Evolutionary conservation across 257 asterid species (phyloP).

Genomic region (Solanum dulcamara): DNA sequence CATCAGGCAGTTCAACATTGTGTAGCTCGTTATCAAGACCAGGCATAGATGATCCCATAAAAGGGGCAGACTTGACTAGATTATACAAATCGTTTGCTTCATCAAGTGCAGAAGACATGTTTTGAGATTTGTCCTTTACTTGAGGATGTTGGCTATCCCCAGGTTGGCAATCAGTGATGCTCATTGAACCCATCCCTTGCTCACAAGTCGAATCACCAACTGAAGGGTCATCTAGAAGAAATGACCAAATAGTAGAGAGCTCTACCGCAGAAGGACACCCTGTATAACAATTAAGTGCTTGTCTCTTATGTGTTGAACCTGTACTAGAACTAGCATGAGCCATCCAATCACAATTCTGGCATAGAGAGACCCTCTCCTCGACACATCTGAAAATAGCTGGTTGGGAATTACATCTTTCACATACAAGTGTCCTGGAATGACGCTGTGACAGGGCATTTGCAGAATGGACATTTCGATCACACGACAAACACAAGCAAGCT

Average conservation of each 20-base stretch:
- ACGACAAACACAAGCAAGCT: slow-evolving; percentile 77
- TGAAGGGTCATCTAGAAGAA: slow-evolving; percentile 38
- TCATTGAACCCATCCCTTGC: slow-evolving; percentile 49
- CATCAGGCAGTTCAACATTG: slow-evolving; percentile 16
- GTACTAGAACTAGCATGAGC: slow-evolving; percentile 38
- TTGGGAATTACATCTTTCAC: slow-evolving; percentile 68
- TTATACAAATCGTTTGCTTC: slow-evolving; percentile 12
- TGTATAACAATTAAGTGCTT: slow-evolving; percentile 55
- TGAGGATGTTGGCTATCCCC: slow-evolving; percentile 14
- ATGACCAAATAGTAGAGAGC: slow-evolving; percentile 64
- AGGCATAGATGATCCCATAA: slow-evolving; percentile 26
- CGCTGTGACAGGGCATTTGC: slow-evolving; percentile 84
- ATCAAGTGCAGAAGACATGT: slow-evolving; percentile 11
- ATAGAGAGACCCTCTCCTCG: slow-evolving; percentile 61
- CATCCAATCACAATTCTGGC: slow-evolving; percentile 75
- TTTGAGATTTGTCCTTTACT: slow-evolving; percentile 19
- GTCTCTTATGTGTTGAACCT: slow-evolving; percentile 44
- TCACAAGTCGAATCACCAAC: slow-evolving; percentile 37
- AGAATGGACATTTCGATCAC: slow-evolving; percentile 82
- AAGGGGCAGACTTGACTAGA: slow-evolving; percentile 22
- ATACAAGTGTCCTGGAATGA: slow-evolving; percentile 71
- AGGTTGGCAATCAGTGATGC: slow-evolving; percentile 23
- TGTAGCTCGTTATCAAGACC: slow-evolving; percentile 15
- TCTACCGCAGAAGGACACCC: slow-evolving; percentile 89
- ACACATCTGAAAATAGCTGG: slow-evolving; percentile 65